phyloP scores from a whole-genome alignment of 345 rosid species.

The Citrus mangshanensis region DNA sequence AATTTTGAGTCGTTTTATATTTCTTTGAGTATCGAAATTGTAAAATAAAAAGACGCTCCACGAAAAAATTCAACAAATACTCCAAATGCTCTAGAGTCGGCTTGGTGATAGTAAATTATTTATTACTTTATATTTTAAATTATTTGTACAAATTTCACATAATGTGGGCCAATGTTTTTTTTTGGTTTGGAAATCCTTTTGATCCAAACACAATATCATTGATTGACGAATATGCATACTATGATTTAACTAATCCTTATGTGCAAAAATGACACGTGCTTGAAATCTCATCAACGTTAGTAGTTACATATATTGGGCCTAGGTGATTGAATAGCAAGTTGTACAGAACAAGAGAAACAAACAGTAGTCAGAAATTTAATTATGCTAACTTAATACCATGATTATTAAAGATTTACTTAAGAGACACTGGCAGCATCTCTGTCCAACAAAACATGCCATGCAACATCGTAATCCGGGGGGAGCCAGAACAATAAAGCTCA shows the following conservation, averaged over 20 bases:
- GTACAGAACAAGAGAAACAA: background rate
- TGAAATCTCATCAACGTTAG: background rate
- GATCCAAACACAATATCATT: background rate
- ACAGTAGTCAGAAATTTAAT: background rate
- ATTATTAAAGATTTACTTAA: background rate
- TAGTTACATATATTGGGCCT: background rate
- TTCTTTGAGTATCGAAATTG: too few species aligned
- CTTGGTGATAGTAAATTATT: too few species aligned
- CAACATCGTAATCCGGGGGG: background rate
- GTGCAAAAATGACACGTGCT: background rate
- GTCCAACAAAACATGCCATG: background rate
- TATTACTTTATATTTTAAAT: too few species aligned
- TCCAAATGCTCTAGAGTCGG: too few species aligned
- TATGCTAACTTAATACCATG: background rate
- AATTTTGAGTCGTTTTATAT: too few species aligned
- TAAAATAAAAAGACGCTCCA: too few species aligned
- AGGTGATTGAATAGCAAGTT: background rate
- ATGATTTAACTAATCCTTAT: background rate
- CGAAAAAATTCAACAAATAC: fast-evolving
- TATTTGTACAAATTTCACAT: too few species aligned
- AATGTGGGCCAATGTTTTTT: too few species aligned
- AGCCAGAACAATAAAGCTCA: background rate
- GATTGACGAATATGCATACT: background rate
- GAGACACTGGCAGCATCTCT: constrained; percentile 16
- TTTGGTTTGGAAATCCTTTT: too few species aligned